Evolutionary conservation across 495 filamentous ascomycete species (phyloP), one percentile per base, ranked within the genome.

Genomic region (Penicillium canescens): DNA sequence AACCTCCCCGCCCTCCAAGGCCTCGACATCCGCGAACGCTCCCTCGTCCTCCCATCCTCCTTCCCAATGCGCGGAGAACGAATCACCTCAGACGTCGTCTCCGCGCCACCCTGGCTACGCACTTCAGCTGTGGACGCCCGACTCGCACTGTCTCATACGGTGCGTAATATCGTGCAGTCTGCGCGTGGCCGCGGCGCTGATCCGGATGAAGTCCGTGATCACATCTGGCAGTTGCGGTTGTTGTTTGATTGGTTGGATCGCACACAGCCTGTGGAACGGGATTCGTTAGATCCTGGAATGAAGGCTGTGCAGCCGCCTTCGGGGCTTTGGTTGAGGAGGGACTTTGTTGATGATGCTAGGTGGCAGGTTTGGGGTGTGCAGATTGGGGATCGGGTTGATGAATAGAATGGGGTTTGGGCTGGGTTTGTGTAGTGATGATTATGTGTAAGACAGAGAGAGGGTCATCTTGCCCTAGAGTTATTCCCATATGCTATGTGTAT

Each of bases 211-310:
- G 50, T 74, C 6, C 71, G 83, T 35, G 89, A 94, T 66, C 74
- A 83, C 2, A 62, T 97, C 46, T 80, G 89, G 70, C 89, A 92
- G 48, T 70, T 97, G 20, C 81, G 81, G 50, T 59, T 93, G 9
- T 65, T 98, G 41, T 94, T 96, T 69, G 86, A 86, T 55, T 96
- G 91, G 90, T 80, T 85, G 3, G 89, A 91, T 61, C 63, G 66
- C 37, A 60, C 63, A 34, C 60, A 59, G 45, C 59, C 61, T 49
- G 71, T 60, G 40, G 64, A 66, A 41, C 69, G 61, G 41, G 72
- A 57, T 56, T 31, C 28, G 5, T 7, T 7, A 2, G 28, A 31
- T 5, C 28, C 28, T 7, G 28, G 28, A 8, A 31, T 31, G 6
- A 31, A 31, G 28, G 9, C 28, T 31, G 4, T 31, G 28, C 28